Conservation (phyloP, 441 rosid genomes). For the Mallotus japonicus region DNA sequence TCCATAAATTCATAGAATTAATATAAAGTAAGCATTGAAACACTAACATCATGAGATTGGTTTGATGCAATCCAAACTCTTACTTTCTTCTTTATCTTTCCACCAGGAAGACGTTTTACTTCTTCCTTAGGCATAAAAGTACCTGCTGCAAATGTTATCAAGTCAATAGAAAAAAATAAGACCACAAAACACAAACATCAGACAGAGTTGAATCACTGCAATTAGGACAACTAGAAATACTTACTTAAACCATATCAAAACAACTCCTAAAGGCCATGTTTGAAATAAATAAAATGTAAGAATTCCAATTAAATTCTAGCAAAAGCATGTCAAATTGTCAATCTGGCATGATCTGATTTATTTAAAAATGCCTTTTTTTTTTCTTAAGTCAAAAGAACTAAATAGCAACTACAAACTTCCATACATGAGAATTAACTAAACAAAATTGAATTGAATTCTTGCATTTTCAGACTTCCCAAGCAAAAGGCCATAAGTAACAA, state of each 20-base stretch:
- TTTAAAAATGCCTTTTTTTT: too few relatives aligned
- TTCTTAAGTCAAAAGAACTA: not conserved
- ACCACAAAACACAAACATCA: not conserved
- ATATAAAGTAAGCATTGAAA: not conserved
- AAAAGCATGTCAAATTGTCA: too few relatives aligned
- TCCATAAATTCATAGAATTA: not conserved
- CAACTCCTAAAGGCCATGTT: not conserved
- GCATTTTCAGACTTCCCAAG: not conserved
- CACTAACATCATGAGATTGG: not conserved
- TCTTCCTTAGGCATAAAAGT: conserved; percentile 57
- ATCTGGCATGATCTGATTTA: too few relatives aligned
- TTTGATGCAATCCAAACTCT: conserved; percentile 7
- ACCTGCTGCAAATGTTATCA: conserved; percentile 27
- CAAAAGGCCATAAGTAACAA: too few relatives aligned
- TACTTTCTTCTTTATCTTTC: conserved; percentile 93
- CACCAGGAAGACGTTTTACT: conserved; percentile 93
- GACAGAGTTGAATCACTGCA: not conserved
- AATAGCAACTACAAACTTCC: not conserved
- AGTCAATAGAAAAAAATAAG: not conserved
- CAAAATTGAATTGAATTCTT: too few relatives aligned
- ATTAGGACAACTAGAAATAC: not conserved
- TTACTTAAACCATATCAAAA: not conserved
- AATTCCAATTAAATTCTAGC: too few relatives aligned
- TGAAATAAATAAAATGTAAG: too few relatives aligned
- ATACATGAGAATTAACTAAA: not conserved